These are phyloP conservation scores for Solanum okadae DNA, from an alignment of 257 asterid genomes.

Conservation along the genomic window DNA sequence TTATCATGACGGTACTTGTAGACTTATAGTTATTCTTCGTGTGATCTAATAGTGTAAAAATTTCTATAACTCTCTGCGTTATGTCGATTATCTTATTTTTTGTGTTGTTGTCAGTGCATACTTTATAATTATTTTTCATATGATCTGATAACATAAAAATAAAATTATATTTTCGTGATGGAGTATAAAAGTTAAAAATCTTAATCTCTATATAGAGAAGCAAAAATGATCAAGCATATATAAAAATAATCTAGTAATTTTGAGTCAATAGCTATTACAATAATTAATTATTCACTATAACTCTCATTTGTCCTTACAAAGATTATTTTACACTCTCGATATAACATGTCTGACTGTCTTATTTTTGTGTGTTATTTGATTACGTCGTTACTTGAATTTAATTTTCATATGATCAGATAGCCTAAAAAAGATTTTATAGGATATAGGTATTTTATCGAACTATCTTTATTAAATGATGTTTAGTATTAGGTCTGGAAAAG, in stretches of 20 bases:
- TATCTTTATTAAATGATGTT: too few relatives aligned
- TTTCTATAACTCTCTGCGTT: neutral
- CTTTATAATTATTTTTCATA: neutral
- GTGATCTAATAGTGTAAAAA: neutral
- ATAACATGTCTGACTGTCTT: neutral
- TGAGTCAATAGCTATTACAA: neutral
- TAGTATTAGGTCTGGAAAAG: too few relatives aligned
- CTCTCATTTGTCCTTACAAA: too few relatives aligned
- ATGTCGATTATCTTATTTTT: neutral
- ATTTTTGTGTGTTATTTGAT: too few relatives aligned
- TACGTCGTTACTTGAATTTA: neutral
- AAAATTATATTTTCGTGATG: too few relatives aligned
- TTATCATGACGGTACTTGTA: too few relatives aligned
- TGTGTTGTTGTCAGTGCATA: neutral
- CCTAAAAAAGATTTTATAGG: too few relatives aligned
- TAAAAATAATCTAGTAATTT: neutral
- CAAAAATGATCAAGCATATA: neutral
- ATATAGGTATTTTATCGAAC: too few relatives aligned
- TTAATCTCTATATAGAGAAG: too few relatives aligned
- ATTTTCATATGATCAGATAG: neutral
- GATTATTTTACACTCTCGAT: too few relatives aligned
- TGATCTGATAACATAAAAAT: neutral
- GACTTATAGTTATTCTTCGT: neutral
- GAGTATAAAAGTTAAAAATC: too few relatives aligned
- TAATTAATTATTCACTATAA: too few relatives aligned